These are phyloP conservation scores for Solanum okadae DNA, from an alignment of 257 asterid genomes.

Conservation along the genomic window DNA sequence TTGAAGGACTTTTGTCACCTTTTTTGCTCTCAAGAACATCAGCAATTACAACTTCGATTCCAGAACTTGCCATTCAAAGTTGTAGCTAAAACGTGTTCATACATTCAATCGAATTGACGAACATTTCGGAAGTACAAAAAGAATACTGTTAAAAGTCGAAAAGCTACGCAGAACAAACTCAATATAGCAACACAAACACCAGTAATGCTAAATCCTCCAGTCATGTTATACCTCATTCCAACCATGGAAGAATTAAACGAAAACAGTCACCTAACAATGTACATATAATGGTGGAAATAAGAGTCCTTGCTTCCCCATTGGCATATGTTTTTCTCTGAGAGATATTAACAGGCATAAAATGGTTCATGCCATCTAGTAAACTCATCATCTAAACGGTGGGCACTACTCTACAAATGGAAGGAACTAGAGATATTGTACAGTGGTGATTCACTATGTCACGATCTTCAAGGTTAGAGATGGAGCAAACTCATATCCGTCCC, in stretches of 20 bases:
- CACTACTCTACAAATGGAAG: neutral
- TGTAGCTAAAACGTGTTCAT: neutral
- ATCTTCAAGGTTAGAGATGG: neutral
- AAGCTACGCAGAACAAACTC: neutral
- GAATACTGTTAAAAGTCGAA: neutral
- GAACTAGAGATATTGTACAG: constrained; percentile 7
- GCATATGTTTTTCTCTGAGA: neutral
- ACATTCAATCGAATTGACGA: neutral
- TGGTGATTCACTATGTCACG: neutral
- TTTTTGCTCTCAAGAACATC: neutral
- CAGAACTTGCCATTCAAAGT: neutral
- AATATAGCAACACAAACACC: neutral
- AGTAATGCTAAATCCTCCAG: neutral
- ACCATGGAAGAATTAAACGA: neutral
- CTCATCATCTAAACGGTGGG: neutral
- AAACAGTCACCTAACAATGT: neutral
- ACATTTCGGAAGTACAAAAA: neutral
- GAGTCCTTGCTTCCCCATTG: neutral
- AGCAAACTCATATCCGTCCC: constrained; percentile 25
- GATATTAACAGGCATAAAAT: neutral
- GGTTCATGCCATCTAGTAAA: neutral
- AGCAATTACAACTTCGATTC: neutral
- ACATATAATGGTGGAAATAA: neutral
- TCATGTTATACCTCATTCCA: neutral
- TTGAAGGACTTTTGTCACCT: neutral